Base-by-base conservation (phyloP, 495 filamentous ascomycete genomes). In the Penicillium maclennaniae region DNA sequence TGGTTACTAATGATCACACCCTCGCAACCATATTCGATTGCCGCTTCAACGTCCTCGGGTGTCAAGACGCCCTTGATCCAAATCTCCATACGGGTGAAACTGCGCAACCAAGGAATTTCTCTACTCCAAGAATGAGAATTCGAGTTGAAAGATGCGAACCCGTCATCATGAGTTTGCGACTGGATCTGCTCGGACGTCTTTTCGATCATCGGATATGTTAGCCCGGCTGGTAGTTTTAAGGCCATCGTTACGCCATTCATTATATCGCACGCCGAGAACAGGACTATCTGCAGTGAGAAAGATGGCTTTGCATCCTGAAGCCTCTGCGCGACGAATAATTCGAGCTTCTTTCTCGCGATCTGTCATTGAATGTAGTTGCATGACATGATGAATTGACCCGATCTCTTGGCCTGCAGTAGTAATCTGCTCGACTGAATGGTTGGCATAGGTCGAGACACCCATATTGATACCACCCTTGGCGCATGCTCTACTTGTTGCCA, bases 201-300 rank as follows among this genome's bases (percentile, higher is more conserved):
- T 88, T 95, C n/a, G 26, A 60, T 43, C 56, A 70, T 78, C 1
- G 75, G 66, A 46, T 67, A 66, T 2, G 43, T 53, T 1, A 77
- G 47, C 2, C 71, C 68, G 1, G 56, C 56, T 0, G 76, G 73
- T 0, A 68, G 49, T 10, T 57, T 49, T 44, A 79, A 77, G 4
- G 4, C 15, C 38, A 10, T 62, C 60, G 39, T 69, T 74, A 3
- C 72, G 68, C 46, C 64, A 67, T 53, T 81, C 78, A 42, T 65
- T 70, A 40, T 65, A 68, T 7, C 68, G 65, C 0, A 70, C 59
- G 1, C 91, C 91, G 0, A 91, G 83, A 3, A 90, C 83, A 2
- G 90, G 87, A 3, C 89, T 90, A 66, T 97, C 91, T 12, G 95
- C 84, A 6, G 92, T 97, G 19, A 95, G 74, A 48, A 85, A 83